These are phyloP conservation scores for Nicotiana undulata DNA, from an alignment of 257 asterid genomes.

Conservation along the genomic window DNA sequence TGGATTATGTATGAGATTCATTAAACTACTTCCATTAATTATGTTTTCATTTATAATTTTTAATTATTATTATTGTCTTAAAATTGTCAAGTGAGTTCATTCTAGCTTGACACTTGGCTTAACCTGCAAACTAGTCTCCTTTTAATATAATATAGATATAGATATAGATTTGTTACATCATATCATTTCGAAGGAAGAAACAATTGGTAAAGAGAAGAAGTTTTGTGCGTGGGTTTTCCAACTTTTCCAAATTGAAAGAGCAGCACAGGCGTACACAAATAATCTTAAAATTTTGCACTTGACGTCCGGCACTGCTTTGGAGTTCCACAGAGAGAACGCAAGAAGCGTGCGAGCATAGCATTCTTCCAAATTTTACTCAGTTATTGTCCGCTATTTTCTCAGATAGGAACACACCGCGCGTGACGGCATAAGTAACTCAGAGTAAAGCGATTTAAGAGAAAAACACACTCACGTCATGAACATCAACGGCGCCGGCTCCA, in stretches of 20 bases:
- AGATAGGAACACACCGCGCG: neutral
- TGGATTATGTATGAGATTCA: no score
- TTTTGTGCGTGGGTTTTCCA: neutral
- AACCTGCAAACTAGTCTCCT: no score
- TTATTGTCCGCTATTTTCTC: neutral
- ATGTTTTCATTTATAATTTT: no score
- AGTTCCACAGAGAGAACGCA: neutral
- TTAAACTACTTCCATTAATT: no score
- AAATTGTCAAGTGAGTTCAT: no score
- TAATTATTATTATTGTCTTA: no score
- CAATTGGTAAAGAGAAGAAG: neutral
- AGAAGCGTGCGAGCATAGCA: neutral
- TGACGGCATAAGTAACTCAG: neutral
- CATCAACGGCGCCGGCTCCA: conserved; percentile 9
- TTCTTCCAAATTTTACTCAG: neutral
- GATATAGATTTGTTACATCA: no score
- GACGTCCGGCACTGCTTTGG: no score
- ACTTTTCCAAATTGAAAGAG: neutral
- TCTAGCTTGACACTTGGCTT: no score
- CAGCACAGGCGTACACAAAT: no score
- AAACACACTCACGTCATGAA: conserved; percentile 16
- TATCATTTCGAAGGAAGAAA: neutral
- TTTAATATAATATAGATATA: no score
- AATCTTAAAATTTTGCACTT: neutral
- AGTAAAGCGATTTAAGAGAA: neutral